Evolutionary conservation across 768 basidiomycete genomes (phyloP), one percentile per base, ranked within the genome.

Genomic region (Termitomyces sp.): DNA sequence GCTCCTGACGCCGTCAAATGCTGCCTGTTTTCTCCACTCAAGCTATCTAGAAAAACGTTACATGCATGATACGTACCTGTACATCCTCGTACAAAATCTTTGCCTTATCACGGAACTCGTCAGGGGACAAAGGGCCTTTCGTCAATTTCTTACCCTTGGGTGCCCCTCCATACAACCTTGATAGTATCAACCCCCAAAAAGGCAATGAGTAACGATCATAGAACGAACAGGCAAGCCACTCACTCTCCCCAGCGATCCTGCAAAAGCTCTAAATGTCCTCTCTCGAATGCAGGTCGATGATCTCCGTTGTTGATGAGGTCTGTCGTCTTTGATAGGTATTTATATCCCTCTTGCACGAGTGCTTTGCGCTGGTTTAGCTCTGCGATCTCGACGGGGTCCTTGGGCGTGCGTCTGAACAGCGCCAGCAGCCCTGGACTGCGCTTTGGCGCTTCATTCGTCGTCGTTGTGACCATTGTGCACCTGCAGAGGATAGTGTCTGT

Each of bases 201-300:
- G 24, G 6, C 41, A 34, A 47, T 42, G 46, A 48, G 17, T 35
- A 24, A 52, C 38, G 35, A 24, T 24, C 38, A n/a, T n/a, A n/a
- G 35, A 50, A 11, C 11, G 21, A 42, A 42, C 9, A 37, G 5
- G 38, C 22, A 32, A 41, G 5, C n/a, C 4, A 40, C 64, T 55
- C 42, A 65, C 64, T 65, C 62, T 28, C 60, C 58, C 64, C 62
- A 65, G 37, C 64, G 54, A 32, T 65, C 58, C 28, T 60, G 58
- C 15, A 63, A 49, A 41, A 65, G 51, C 17, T 61, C 54, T 32
- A 63, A 38, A 35, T 61, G 55, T 2, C 62, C 60, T 21, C 41
- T 55, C 38, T 61, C 64, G 19, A 60, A 60, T n/a, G 37, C 53
- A 55, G 59, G 56, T 22, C 54, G 60, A 49, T 62, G 44, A 35